phyloP scores from a whole-genome alignment of 768 basidiomycete genomes.

The Auriscalpium vulgare region DNA sequence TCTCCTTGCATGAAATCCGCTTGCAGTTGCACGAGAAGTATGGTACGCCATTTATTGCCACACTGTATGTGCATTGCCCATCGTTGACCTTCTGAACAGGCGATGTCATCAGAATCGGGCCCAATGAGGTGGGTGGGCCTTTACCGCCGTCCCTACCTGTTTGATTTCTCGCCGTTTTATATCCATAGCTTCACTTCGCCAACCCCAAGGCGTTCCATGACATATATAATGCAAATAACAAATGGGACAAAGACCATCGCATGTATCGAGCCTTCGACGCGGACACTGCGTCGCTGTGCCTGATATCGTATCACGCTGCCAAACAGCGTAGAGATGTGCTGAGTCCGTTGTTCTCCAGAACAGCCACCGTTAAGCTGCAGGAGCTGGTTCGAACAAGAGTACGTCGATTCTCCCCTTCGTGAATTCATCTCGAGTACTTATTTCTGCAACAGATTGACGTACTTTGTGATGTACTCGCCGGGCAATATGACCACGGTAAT shows the following conservation, averaged over 20 bases:
- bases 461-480: no score
- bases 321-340: slow-evolving; percentile 3
- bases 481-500: neutral
- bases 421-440: no score
- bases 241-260: slow-evolving; percentile 2
- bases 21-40: slow-evolving; percentile 1
- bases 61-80: no score
- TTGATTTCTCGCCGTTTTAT: no score
- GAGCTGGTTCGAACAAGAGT: neutral
- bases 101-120: neutral
- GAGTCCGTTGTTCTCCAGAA: neutral
- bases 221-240: slow-evolving; percentile 1
- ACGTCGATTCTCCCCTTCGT: neutral
- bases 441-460: neutral
- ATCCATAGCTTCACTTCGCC: slow-evolving; percentile 1
- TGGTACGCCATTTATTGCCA: neutral
- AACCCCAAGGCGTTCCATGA: neutral
- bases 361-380: neutral
- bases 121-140: neutral
- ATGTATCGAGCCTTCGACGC: slow-evolving; percentile 1
- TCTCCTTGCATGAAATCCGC: neutral
- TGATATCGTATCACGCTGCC: neutral
- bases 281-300: neutral
- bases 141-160: neutral
- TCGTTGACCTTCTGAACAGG: neutral